Conservation (phyloP, 257 asterid species). For the Solanum ossicruentum region DNA sequence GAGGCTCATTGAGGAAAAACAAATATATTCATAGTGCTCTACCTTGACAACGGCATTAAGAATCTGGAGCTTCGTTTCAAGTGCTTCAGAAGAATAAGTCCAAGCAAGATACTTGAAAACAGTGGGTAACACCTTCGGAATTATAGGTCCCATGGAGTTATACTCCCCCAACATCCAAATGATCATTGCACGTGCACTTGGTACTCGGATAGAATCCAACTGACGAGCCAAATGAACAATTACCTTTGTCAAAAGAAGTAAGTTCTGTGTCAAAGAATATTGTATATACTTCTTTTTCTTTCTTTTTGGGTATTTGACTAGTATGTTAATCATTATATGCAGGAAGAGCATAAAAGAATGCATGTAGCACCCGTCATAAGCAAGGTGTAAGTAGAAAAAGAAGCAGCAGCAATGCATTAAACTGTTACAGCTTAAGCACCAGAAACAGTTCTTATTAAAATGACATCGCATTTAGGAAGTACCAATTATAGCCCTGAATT, state of each 20-base stretch:
- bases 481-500: neutral
- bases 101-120: slow-evolving; percentile 62
- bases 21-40: slow-evolving; percentile 1
- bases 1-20: neutral
- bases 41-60: slow-evolving; percentile 81
- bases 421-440: neutral
- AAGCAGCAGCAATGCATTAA: neutral
- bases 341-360: neutral
- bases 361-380: neutral
- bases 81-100: slow-evolving; percentile 63
- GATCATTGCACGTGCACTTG: slow-evolving; percentile 83
- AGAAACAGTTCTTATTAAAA: neutral
- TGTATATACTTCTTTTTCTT: neutral
- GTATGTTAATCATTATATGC: neutral
- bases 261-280: neutral
- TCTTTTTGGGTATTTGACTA: neutral
- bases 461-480: neutral
- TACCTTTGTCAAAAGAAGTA: slow-evolving; percentile 38
- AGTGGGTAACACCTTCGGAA: slow-evolving; percentile 56
- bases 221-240: slow-evolving; percentile 65
- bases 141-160: slow-evolving; percentile 41
- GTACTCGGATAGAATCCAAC: slow-evolving; percentile 65
- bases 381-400: neutral
- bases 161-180: slow-evolving; percentile 97
- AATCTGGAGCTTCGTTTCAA: slow-evolving; percentile 86